Percentiles rank a stretch among this genome's conserved stretches.
Evolutionary conservation across 176 grass and related monocot species (phyloP).

Genomic region (Poa annua): DNA sequence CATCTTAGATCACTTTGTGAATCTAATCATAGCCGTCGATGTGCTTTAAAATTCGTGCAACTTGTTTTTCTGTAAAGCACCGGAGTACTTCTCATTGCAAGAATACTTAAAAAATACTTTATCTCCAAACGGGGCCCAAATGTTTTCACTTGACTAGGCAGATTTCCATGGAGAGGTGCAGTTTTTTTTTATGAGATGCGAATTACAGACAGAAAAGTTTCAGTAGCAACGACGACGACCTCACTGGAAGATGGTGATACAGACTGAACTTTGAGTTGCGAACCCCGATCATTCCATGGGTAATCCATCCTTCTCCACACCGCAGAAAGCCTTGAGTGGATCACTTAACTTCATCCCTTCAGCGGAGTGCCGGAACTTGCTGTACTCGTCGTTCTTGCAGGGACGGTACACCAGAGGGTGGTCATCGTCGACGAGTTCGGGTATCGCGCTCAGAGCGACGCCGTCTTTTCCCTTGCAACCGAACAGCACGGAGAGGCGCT

Average conservation of each 20-base stretch:
- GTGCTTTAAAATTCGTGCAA: no score
- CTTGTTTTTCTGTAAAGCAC: no score
- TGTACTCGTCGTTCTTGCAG: conserved; percentile 20
- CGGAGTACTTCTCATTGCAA: no score
- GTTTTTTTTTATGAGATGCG: no score
- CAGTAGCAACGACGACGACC: not conserved
- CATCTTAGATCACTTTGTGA: no score
- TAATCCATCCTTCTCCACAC: not conserved
- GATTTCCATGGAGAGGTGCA: not conserved
- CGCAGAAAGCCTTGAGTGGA: conserved; percentile 34
- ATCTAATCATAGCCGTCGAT: no score
- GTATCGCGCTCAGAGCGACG: not conserved
- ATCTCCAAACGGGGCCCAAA: no score
- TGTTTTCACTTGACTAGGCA: not conserved
- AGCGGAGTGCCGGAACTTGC: conserved; percentile 10
- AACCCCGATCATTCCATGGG: not conserved
- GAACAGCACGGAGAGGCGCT: conserved; percentile 35
- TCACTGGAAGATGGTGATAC: not conserved
- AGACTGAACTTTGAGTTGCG: not conserved
- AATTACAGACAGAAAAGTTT: no score
- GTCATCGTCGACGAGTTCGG: conserved; percentile 31
- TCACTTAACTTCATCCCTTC: conserved; percentile 2
- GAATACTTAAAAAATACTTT: no score
- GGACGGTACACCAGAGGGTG: conserved; percentile 33
- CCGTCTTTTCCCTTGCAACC: not conserved